These are phyloP conservation scores for Globisporangium uncinulatum DNA, from an alignment of 352 stramenopile genomes.

Conservation along the genomic window DNA sequence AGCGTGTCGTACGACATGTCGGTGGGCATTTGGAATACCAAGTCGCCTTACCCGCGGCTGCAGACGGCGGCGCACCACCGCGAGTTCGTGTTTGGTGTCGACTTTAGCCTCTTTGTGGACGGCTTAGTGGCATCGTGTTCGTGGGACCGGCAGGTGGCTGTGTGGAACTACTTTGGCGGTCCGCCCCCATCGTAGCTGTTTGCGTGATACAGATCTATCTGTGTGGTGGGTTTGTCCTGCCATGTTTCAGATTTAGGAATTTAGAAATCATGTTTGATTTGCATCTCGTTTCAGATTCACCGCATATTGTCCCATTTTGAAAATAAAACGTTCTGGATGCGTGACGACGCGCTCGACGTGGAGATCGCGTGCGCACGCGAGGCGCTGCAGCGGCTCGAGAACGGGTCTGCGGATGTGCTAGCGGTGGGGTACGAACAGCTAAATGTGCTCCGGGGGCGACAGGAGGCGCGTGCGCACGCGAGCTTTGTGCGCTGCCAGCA, in stretches of 20 bases:
- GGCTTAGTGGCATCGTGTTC: slow-evolving; percentile 71
- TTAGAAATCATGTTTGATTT: no score
- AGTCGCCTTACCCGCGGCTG: slow-evolving; percentile 66
- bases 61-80: slow-evolving; percentile 75
- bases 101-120: slow-evolving; percentile 82
- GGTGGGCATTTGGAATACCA: slow-evolving; percentile 84
- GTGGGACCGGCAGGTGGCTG: slow-evolving; percentile 67
- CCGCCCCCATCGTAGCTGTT: slow-evolving; percentile 20
- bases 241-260: no score
- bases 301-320: not conserved
- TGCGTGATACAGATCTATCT: not conserved
- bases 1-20: slow-evolving; percentile 90
- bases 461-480: slow-evolving; percentile 22
- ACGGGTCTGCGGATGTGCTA: slow-evolving; percentile 30
- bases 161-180: slow-evolving; percentile 82
- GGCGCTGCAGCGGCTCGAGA: slow-evolving; percentile 22
- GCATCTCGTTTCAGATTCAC: not conserved
- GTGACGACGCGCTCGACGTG: slow-evolving; percentile 22
- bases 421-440: slow-evolving; percentile 28
- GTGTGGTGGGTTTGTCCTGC: no score
- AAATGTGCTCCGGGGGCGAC: slow-evolving; percentile 10
- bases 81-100: slow-evolving; percentile 86
- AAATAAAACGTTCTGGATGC: slow-evolving; percentile 1
- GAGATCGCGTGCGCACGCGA: slow-evolving; percentile 20
- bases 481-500: slow-evolving; percentile 23